Conservation (phyloP, 148 eudicot species). For the Chenopodium berlandieri region DNA sequence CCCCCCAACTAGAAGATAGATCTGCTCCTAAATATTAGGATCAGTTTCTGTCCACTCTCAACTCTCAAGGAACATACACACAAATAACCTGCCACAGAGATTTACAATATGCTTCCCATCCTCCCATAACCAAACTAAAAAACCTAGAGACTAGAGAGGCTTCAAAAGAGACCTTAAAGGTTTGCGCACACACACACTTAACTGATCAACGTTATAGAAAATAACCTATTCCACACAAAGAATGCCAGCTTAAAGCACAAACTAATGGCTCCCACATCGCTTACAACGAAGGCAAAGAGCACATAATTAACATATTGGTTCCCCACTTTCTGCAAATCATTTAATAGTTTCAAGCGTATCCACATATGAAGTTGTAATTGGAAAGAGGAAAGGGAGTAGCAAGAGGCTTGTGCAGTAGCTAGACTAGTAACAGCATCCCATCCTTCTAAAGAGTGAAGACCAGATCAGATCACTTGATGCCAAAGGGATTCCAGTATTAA, state of each 20-base stretch:
- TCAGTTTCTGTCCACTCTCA: neutral
- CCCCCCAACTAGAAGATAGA: neutral
- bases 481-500: neutral
- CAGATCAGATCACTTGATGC: neutral
- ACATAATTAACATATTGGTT: neutral
- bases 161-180: neutral
- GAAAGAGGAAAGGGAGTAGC: neutral
- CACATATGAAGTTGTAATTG: neutral
- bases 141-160: neutral
- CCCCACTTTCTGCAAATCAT: neutral
- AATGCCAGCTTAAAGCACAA: too few species aligned
- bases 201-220: neutral
- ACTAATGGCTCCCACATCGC: neutral
- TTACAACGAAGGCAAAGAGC: neutral
- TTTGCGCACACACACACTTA: neutral
- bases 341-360: neutral
- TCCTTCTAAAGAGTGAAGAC: neutral
- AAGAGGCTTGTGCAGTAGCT: too few species aligned
- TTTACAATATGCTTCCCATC: neutral
- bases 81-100: neutral
- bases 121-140: neutral
- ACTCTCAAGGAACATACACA: neutral
- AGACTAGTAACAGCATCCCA: neutral
- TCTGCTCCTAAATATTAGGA: neutral
- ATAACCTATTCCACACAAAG: too few species aligned